Evolutionary conservation across 306 rosid species (phyloP), one percentile per base, ranked within the genome.

Genomic region (Ceratonia siliqua): DNA sequence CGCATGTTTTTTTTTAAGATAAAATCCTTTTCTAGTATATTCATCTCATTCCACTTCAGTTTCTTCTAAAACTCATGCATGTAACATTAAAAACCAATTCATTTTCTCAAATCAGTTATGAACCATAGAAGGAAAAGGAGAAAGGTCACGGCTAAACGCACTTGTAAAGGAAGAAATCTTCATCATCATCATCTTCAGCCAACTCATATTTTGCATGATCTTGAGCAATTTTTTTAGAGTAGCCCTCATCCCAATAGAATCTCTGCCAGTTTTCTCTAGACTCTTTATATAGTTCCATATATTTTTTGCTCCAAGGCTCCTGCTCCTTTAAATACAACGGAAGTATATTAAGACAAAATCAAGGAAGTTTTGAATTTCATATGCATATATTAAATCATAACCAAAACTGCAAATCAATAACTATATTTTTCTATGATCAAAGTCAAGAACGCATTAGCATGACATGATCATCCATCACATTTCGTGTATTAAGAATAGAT

Each of bases 261-360:
- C 98, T 87, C 86, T 94, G 97, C 98, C 98, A 94, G 62, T 94
- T 94, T 82, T 94, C 98, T 59, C 98, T 85, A 38, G 90, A 97
- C 83, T 94, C 98, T 74, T 85, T 85, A 68, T 90, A 91, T 22
- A 94, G 78, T 48, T 94, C 97, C 97, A 91, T 89, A 73, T 94
- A 94, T 81, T 39, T 91, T 75, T 84, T 94, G 84, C 97, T 88
- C 94, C 97, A 94, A 17, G 96, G 96, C 80, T 89, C 98, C 11
- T 94, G 98, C 81, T 94, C 98, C 98, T 94, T 82, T 77, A 78
- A 79, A 63, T n/a, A 67, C 55, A 78, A 71, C n/a, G 22, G 15
- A 73, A 42, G 25, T 20, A 62, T 67, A 53, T 72, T 45, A 54
- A 50, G 49, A 67, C 27, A 52, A 72, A 39, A 41, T 24, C 5